A percentile compares a stretch with the other conserved stretches of the same genome.
Conservation (phyloP, 2,329 filamentous ascomycete genomes). For the Rutstroemia sp. region DNA sequence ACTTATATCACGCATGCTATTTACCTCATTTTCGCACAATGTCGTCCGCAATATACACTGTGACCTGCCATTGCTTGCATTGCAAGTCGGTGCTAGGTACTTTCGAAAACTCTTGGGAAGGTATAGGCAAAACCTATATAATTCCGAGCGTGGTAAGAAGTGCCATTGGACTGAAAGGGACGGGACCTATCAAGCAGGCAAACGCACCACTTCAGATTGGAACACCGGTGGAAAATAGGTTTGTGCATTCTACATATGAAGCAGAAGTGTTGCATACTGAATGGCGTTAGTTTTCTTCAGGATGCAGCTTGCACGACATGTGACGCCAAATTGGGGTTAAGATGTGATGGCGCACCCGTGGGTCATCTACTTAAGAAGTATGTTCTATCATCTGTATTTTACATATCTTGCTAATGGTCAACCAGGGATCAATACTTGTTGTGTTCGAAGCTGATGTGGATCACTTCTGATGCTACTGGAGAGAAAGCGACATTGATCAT, state of each 20-base stretch:
- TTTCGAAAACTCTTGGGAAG: slow-evolving; percentile 27
- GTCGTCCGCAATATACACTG: neutral
- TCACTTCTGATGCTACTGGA: slow-evolving; percentile 20
- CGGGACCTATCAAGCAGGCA: slow-evolving; percentile 20
- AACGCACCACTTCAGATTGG: slow-evolving; percentile 16
- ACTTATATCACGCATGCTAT: no score
- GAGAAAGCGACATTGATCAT: slow-evolving; percentile 17
- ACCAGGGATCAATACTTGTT: slow-evolving; percentile 26
- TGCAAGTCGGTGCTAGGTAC: slow-evolving; percentile 23
- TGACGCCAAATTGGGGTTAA: slow-evolving; percentile 20
- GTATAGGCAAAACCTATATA: slow-evolving; percentile 27
- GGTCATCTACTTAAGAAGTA: slow-evolving; percentile 26
- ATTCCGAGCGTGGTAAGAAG: slow-evolving; percentile 20
- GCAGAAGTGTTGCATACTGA: neutral
- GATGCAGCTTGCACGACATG: slow-evolving; percentile 27
- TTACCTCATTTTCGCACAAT: neutral
- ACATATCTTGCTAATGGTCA: neutral
- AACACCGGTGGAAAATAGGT: slow-evolving; percentile 25
- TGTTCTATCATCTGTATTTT: neutral
- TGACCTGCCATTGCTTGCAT: slow-evolving; percentile 18
- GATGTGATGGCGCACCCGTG: slow-evolving; percentile 26
- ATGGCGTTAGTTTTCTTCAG: slow-evolving; percentile 21
- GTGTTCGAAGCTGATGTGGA: slow-evolving; percentile 19
- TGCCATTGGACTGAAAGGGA: slow-evolving; percentile 18
- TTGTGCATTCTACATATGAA: neutral